Base-by-base conservation (phyloP, 2,329 filamentous ascomycete species). In the Grosmannia clavigera region DNA sequence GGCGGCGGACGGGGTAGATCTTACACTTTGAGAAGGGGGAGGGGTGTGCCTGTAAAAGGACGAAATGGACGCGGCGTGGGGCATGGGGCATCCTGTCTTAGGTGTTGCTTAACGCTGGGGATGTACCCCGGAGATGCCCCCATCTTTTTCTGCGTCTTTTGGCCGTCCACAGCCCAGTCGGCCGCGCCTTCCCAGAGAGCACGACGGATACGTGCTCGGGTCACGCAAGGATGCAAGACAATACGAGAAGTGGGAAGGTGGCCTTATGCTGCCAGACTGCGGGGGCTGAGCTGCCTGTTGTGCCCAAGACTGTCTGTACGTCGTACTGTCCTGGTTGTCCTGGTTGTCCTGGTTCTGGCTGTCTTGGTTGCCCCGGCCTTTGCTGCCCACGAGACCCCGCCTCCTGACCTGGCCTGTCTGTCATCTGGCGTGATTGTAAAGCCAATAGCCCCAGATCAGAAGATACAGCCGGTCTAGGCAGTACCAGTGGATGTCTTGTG, bases 61-160 rank as follows among this genome's bases (percentile, higher is more conserved):
- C 33, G 40, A 33, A 46, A 27, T 51, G 43, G 55, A 25, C 55
- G 25, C 14, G 29, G 33, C 48, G 55, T 58, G 55, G 59, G 55
- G 59, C 59, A 31, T 51, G 58, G 53, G 58, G 58, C 46, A 43
- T 22, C 11, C 25, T 33, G 38, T 46, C 7, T 46, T 29, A 25
- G 56, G 16, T 27, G 27, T 16, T 60, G 59, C 56, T 46, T 25
- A 48, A 51, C 50, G 50, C 59, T 57, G 59, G 58, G 54, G 55
- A 46, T 33, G 55, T 60, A 60, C 59, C 59, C 59, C 59, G 55
- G 59, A 60, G 51, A 27, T 46, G 50, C 35, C 59, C 59, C 59
- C 58, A 60, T 60, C 43, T 57, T 57, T 57, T 60, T n/a, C 27
- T 33, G 16, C 4, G 29, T 19, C 27, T 35, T 16, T 14, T 48